These are phyloP conservation scores for Penicillium rolfsii DNA, from an alignment of 2,329 filamentous ascomycete genomes.

Conservation along the genomic window DNA sequence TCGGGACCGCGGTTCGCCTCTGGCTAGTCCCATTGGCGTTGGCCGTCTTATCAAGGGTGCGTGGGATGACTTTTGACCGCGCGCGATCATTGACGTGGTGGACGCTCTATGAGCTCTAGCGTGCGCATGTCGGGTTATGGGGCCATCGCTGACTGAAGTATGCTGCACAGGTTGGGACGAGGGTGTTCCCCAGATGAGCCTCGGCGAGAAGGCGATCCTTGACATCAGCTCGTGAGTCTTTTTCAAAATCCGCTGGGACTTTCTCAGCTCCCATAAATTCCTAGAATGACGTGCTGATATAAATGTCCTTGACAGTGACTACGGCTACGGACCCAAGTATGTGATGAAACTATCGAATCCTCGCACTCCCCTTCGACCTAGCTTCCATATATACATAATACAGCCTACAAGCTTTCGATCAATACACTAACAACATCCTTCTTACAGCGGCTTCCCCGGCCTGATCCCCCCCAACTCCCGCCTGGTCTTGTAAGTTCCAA, in stretches of 20 bases:
- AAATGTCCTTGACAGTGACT: slow-evolving; percentile 34
- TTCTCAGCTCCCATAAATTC: background rate
- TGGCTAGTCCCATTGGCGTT: slow-evolving; percentile 76
- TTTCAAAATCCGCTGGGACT: background rate
- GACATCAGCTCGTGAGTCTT: slow-evolving; percentile 72
- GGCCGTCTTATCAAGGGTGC: slow-evolving; percentile 85
- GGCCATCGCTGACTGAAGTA: background rate
- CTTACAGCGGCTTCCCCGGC: slow-evolving; percentile 71
- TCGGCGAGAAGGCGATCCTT: slow-evolving; percentile 87
- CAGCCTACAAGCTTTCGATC: background rate
- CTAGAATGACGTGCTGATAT: slow-evolving; percentile 11
- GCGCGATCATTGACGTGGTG: background rate
- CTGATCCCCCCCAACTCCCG: slow-evolving; percentile 75
- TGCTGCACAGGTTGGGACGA: slow-evolving; percentile 70
- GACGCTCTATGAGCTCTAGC: background rate
- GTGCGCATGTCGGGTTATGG: background rate
- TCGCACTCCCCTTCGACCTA: background rate
- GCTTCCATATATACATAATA: background rate
- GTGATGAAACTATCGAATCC: slow-evolving; percentile 22
- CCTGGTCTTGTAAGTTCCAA: slow-evolving; percentile 75
- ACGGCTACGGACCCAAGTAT: slow-evolving; percentile 47
- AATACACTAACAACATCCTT: slow-evolving; percentile 1
- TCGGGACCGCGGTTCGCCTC: slow-evolving; percentile 66
- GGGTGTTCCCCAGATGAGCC: slow-evolving; percentile 80
- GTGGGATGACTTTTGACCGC: slow-evolving; percentile 18